Evolutionary conservation across 495 filamentous ascomycete genomes (phyloP).

Genomic region (Corynascus novoguineensis): DNA sequence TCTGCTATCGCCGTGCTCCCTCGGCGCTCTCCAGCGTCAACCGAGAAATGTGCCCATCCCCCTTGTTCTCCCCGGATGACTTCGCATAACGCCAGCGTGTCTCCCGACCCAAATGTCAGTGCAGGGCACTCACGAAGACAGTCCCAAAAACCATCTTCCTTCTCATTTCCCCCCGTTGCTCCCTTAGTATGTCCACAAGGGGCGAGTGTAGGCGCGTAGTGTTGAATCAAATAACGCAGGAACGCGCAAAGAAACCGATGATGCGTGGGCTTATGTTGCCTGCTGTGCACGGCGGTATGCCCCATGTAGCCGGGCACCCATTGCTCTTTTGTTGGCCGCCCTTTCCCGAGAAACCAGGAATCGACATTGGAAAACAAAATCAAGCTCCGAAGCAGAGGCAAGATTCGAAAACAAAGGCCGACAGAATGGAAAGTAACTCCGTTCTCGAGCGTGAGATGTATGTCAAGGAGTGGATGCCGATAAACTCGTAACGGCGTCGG

Average conservation of each 20-base stretch:
- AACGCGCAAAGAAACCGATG: not conserved
- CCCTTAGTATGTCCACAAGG: not conserved
- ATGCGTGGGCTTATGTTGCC: not conserved
- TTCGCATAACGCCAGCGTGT: too few relatives aligned
- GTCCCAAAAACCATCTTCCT: not conserved
- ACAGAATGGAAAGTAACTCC: not conserved
- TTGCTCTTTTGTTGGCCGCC: not conserved
- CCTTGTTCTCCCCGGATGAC: too few relatives aligned
- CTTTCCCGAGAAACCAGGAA: not conserved
- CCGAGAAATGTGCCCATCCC: too few relatives aligned
- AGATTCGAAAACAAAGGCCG: not conserved
- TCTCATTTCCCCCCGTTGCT: not conserved
- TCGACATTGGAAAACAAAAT: not conserved
- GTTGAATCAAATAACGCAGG: not conserved
- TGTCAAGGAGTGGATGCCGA: not conserved
- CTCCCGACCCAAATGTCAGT: too few relatives aligned
- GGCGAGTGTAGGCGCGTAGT: not conserved
- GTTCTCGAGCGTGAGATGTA: not conserved
- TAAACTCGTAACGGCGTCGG: not conserved
- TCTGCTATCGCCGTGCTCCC: too few relatives aligned
- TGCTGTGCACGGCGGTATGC: not conserved
- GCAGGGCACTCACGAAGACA: not conserved
- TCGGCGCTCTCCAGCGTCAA: too few relatives aligned
- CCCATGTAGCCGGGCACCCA: not conserved
- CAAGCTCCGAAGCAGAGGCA: not conserved